These are phyloP conservation scores for Penicillium palitans DNA, from an alignment of 2,329 filamentous ascomycete genomes.

Conservation along the genomic window DNA sequence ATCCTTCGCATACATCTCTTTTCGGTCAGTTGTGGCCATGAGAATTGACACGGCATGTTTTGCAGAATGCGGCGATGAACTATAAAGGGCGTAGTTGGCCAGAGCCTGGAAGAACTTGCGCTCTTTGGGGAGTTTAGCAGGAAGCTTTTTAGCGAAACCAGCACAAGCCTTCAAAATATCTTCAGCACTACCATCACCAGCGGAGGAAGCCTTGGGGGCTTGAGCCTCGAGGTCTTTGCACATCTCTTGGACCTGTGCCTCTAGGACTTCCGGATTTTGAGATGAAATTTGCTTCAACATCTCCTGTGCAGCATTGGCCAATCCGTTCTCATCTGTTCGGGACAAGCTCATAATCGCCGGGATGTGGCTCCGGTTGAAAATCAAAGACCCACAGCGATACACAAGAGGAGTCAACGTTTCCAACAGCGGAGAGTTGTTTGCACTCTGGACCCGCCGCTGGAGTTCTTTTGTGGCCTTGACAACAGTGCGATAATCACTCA, in stretches of 20 bases:
- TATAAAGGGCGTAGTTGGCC: slow-evolving; percentile 78
- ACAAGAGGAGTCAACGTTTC: slow-evolving; percentile 81
- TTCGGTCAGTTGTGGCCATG: slow-evolving; percentile 72
- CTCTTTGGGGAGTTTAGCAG: slow-evolving; percentile 77
- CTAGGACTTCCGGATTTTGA: slow-evolving; percentile 84
- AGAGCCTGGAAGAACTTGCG: slow-evolving; percentile 79
- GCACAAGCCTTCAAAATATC: slow-evolving; percentile 93
- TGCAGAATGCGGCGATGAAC: slow-evolving; percentile 75
- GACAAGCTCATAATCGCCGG: slow-evolving; percentile 86
- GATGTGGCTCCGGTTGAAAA: slow-evolving; percentile 94
- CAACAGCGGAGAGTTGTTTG: slow-evolving; percentile 61
- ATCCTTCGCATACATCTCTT: slow-evolving; percentile 82
- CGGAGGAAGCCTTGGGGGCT: slow-evolving; percentile 67
- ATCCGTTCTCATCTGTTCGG: slow-evolving; percentile 74
- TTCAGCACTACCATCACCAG: slow-evolving; percentile 73
- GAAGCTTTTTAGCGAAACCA: slow-evolving; percentile 83
- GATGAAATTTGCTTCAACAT: slow-evolving; percentile 90
- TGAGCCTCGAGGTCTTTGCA: slow-evolving; percentile 82
- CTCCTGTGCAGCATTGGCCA: slow-evolving; percentile 79
- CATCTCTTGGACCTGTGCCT: slow-evolving; percentile 86
- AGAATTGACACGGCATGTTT: slow-evolving; percentile 94
- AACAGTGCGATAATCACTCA: slow-evolving; percentile 90
- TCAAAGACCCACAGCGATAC: slow-evolving; percentile 77
- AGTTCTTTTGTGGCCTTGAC: slow-evolving; percentile 88
- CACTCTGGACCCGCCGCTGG: slow-evolving; percentile 73